Base-by-base conservation (phyloP, 2,329 filamentous ascomycete species). In the Fusarium sp. region DNA sequence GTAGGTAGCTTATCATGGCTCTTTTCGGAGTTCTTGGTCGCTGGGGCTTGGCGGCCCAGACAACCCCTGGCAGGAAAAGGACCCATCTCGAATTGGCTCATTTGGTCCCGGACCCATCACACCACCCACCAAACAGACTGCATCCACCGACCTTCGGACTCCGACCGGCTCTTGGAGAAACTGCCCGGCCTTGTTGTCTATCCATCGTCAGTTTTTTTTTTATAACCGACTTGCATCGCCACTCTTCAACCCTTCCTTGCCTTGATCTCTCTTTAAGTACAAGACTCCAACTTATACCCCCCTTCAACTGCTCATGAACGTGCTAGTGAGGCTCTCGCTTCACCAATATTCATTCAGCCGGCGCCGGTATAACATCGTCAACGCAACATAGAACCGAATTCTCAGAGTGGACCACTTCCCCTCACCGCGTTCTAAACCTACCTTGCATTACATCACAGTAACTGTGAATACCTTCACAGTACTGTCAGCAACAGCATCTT, bases 221-320 rank as follows among this genome's bases (percentile, higher is more conserved):
- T 74, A 74, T 73, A 74, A 73, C 72, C 69, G 62, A 66, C 59
- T 50, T 18, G 39, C 50, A 48, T 71, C 66, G 72, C 72, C 72
- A 74, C 72, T 70, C 54, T 35, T 56, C 43, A 18, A 33, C 37
- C 49, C 35, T 35, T 21, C 14, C 8, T 11, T 33, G 31, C 31
- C 31, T 17, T 33, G 14, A 33, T 40, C 52, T 25, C 33, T 58
- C 58, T 41, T 65, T 49, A 42, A 58, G 62, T 57, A 58, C 37
- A 31, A 57, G 14, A 33, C 35, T 62, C 53, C 50, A 58, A 65
- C 61, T 59, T 70, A 67, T 63, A 71, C 52, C 55, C 53, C 53
- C 48, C 18, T 53, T 42, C 45, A 56, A 35, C 67, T 59, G 62
- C 72, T 69, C 72, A 74, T 74, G 72, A 74, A 57, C 64, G 66